Base-by-base conservation (phyloP, 352 stramenopile species). In the Lagenidium sp. region DNA sequence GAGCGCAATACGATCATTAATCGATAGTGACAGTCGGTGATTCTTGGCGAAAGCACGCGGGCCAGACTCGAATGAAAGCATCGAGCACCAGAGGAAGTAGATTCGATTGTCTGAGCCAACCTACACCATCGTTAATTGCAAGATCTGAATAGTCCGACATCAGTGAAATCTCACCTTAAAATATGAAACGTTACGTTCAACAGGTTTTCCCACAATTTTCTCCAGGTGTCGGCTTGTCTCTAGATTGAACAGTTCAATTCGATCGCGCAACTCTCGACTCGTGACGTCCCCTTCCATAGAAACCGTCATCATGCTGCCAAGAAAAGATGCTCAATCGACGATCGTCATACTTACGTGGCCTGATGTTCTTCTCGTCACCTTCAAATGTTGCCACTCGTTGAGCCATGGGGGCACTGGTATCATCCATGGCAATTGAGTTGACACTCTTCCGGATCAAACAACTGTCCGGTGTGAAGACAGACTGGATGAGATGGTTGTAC, bases 401-500 rank as follows among this genome's bases (percentile, higher is more conserved):
- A 10, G 44, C 22, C 8, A 82, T 24, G 24, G 48, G 60, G 16
- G 59, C 20, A 1, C 60, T 63, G 6, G 42, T 42, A 20, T 89
- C 70, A 10, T 43, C 55, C 0, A 78, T 38, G 15, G 79, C 45
- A 41, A 73, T 62, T 0, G 73, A 56, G 50, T 74, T 84, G n/a
- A 85, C 63, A 40, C 68, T 83, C 43, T 84, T 85, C 30, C 70
- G 64, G 15, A 85, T 39, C 4, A 56, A 44, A 41, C 66, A 82
- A 29, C 41, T 62, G 24, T 86, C 73, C n/a, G 63, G 58, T 6
- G 73, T 83, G 45, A 82, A 85, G 12, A 84, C 57, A 7, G 62
- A 72, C 45, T 82, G 63, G 24, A 85, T 54, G 43, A 60, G 55
- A 48, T 85, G 75, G 40, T 89, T 85, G 52, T 82, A 86, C 20